Base-by-base conservation (phyloP, 345 rosid species). In the Ceriops tagal region DNA sequence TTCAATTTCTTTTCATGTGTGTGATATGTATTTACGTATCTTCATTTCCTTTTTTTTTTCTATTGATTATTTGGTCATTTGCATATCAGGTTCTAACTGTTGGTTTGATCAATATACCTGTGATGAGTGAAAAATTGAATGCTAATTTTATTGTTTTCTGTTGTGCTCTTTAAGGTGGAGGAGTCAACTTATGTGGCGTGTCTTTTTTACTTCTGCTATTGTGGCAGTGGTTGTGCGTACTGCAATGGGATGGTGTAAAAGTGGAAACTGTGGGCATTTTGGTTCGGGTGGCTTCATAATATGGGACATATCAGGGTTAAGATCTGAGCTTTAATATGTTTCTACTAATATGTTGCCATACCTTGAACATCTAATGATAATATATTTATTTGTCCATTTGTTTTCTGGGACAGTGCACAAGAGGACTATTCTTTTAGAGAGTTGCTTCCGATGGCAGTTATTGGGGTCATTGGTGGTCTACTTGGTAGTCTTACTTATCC, bases 111-210 rank as follows among this genome's bases (percentile, higher is more conserved):
- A 24, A 8, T 35, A 8, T 55, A 27, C 59, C 30, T 52, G 3
- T 28, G 5, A 43, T 6, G 1, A 9, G 49, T 43, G 0, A 7
- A 15, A 20, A 2, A 30, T 64, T 58, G 62, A 64, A 30, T 32
- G 59, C 30, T 49, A 62, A 51, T 58, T 35, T 24, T 35, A 31
- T 69, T 9, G 52, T 62, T 71, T 71, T 81, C 30, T 60, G 37
- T 71, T 68, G 24, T 77, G 53, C 59, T 67, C 37, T n/a, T 75
- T 72, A 83, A 95, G 99, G 97, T 95, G 99, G 99, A 87, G 96
- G 80, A 92, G 99, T 82, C 97, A 95, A 77, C 97, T 95, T 61
- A 92, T 95, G 99, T 92, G 97, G 99, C 96, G 97, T 74, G 99
- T 95, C 72, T 95, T 95, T 84, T 95, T 95, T 77, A 95, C 99